These are phyloP conservation scores for Lactifluus pinguis DNA, from an alignment of 768 basidiomycete species.

Conservation along the genomic window DNA sequence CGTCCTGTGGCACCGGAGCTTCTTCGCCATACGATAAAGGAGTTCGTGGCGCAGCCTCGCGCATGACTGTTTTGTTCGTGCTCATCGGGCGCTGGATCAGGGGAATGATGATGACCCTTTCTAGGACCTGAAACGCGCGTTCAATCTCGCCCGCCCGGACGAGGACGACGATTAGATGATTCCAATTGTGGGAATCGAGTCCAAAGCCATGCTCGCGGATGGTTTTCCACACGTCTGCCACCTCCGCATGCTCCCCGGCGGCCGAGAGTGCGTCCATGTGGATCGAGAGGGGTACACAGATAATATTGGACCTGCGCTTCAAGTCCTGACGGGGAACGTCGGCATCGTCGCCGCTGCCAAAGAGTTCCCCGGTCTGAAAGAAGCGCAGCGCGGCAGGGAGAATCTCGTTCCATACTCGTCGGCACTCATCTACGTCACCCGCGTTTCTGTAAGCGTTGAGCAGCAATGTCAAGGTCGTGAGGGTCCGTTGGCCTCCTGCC, in stretches of 20 bases:
- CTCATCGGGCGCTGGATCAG: constrained; percentile 31
- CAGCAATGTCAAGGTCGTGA: constrained; percentile 53
- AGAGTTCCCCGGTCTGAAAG: constrained; percentile 28
- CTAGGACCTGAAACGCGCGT: constrained; percentile 75
- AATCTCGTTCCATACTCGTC: constrained; percentile 60
- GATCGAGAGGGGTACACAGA: constrained; percentile 73
- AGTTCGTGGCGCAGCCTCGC: constrained; percentile 20
- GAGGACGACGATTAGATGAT: constrained; percentile 67
- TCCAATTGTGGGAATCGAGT: constrained; percentile 90
- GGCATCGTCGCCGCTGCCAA: constrained; percentile 26
- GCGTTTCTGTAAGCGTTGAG: constrained; percentile 64
- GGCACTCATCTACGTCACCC: constrained; percentile 44
- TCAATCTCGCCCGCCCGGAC: constrained; percentile 75
- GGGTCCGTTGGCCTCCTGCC: constrained; percentile 46
- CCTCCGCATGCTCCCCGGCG: constrained; percentile 49
- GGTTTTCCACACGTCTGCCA: constrained; percentile 58
- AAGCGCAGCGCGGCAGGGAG: constrained; percentile 45
- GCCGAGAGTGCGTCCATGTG: constrained; percentile 68
- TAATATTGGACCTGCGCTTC: constrained; percentile 39
- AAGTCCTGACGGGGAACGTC: constrained; percentile 7
- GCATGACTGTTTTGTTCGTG: not conserved
- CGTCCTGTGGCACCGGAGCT: constrained; percentile 9
- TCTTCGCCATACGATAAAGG: constrained; percentile 23
- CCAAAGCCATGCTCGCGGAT: constrained; percentile 55
- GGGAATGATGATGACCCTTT: constrained; percentile 67